Conservation (phyloP, 805 yeast species). For the Lipomyces kockii region DNA sequence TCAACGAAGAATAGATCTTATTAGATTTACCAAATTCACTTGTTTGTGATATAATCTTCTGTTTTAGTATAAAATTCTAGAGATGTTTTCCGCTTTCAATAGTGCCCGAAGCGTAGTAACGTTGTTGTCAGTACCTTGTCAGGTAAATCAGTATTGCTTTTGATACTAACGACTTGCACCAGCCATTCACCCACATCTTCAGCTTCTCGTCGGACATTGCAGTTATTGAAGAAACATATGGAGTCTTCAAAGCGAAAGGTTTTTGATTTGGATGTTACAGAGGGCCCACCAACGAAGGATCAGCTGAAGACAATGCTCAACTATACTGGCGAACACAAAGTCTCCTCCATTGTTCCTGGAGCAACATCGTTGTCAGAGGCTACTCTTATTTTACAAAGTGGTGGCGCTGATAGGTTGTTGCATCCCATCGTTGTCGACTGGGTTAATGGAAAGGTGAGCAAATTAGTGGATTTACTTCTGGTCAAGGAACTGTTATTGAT, state of each 20-base stretch:
- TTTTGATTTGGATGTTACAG: conserved; percentile 45
- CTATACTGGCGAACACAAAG: conserved; percentile 30
- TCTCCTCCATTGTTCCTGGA: conserved; percentile 32
- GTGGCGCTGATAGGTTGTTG: conserved; percentile 17
- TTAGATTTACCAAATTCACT: not conserved
- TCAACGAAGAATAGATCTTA: no score
- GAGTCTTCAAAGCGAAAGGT: conserved; percentile 35
- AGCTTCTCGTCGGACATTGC: conserved; percentile 29
- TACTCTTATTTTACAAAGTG: conserved; percentile 20
- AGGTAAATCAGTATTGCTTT: not conserved
- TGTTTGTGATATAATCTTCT: not conserved
- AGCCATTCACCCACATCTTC: conserved; percentile 37
- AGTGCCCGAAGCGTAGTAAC: conserved; percentile 31
- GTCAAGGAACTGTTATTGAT: not conserved
- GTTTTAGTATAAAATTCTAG: not conserved
- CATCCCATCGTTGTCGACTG: conserved; percentile 39
- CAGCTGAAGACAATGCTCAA: conserved; percentile 36
- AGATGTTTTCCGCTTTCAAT: conserved; percentile 33
- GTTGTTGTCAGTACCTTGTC: conserved; percentile 22
- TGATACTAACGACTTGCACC: not conserved
- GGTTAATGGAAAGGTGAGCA: conserved; percentile 35
- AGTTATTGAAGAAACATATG: conserved; percentile 11
- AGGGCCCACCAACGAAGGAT: conserved; percentile 42
- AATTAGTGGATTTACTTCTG: not conserved
- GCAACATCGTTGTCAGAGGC: conserved; percentile 30